Evolutionary conservation across 2,329 filamentous ascomycete genomes (phyloP), one percentile per base, ranked within the genome.

Genomic region (Neofusicoccum sp.): DNA sequence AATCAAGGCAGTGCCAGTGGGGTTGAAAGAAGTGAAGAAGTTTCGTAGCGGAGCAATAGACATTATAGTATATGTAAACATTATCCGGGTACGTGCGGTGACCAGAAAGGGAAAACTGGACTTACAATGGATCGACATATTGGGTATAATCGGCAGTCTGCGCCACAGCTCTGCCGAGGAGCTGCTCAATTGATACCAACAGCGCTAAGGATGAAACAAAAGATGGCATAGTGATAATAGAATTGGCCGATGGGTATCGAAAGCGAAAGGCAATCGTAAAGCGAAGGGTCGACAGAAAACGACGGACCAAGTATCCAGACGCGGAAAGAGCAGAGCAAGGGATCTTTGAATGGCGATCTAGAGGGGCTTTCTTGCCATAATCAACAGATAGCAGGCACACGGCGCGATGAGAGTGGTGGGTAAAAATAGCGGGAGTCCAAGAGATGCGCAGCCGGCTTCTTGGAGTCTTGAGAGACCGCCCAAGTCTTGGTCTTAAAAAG

Each of bases 41-140:
- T n/a, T n/a, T n/a, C n/a, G n/a, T n/a, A n/a, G n/a, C n/a, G n/a
- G n/a, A n/a, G n/a, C n/a, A n/a, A n/a, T n/a, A n/a, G n/a, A n/a
- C n/a, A n/a, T n/a, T n/a, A n/a, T n/a, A n/a, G n/a, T n/a, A n/a
- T n/a, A n/a, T 12, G 14, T 4, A 14, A 3, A 8, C 12, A 33
- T 34, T 20, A 33, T 16, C n/a, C 12, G 6, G 11, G 11, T 36
- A 20, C 7, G 24, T 34, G 31, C 6, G 33, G 2, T 3, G 1
- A 7, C 6, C 6, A 14, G 11, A 7, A 24, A 24, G 28, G 34
- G 1, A 2, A n/a, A 40, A n/a, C 9, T 45, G 4, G 26, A 66
- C 71, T 63, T 62, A 74, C 71, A 74, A 74, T 48, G 72, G 66
- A 60, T 74, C 72, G 16, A 73, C 71, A 68, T 72, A 66, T 66